A percentile compares a stretch with the other conserved stretches of the same genome.
phyloP scores from a whole-genome alignment of 2,329 filamentous ascomycete genomes.

The Diplodia mutila region DNA sequence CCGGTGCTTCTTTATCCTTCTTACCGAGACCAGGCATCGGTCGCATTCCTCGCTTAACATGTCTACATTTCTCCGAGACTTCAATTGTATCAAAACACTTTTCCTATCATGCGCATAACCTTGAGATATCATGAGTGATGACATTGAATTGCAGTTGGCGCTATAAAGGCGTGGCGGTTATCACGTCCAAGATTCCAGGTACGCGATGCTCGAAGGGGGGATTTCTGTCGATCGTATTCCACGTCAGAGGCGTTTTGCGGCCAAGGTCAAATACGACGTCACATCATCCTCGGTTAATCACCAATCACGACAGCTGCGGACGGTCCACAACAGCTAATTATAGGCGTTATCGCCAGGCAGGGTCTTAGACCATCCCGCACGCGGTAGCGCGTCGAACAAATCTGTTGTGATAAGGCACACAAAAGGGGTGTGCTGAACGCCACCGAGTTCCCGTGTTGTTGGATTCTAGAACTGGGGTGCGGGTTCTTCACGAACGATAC shows the following conservation, averaged over 20 bases:
- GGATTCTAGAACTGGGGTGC: background rate
- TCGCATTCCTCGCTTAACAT: background rate
- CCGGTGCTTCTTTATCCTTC: background rate
- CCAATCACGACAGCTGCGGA: background rate
- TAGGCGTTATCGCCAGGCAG: background rate
- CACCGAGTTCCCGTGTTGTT: background rate
- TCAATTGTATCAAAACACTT: too few relatives aligned
- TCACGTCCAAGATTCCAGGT: background rate
- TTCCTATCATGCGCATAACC: too few relatives aligned
- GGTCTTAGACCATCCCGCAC: background rate
- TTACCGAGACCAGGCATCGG: background rate
- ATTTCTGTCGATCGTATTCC: background rate
- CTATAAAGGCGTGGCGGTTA: background rate
- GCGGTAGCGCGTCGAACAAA: background rate
- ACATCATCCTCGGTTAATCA: background rate
- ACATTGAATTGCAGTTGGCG: background rate
- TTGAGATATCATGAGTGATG: too few relatives aligned
- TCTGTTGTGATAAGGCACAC: background rate
- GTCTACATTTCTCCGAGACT: too few relatives aligned
- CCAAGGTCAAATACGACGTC: background rate
- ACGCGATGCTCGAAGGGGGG: background rate
- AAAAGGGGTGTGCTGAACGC: background rate
- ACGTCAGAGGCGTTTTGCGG: constrained; percentile 1
- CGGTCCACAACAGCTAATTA: background rate
- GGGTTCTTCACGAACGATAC: constrained; percentile 1